Conservation (phyloP, 2,329 filamentous ascomycete genomes). For the Sarocladium kiliense region DNA sequence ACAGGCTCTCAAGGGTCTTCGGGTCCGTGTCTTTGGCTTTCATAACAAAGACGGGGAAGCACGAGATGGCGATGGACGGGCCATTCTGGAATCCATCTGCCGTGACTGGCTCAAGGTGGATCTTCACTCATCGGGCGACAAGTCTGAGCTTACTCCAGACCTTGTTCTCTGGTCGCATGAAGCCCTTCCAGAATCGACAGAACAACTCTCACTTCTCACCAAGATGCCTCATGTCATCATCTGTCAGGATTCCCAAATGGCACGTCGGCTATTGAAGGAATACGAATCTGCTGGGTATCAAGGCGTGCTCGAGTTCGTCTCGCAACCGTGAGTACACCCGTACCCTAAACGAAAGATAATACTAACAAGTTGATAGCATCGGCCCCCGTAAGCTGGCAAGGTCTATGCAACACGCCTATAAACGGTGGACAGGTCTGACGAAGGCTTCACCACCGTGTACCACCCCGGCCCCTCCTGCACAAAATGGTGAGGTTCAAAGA, state of each 20-base stretch:
- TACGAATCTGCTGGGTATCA: slow-evolving; percentile 15
- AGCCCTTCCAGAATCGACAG: slow-evolving; percentile 10
- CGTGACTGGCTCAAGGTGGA: slow-evolving; percentile 27
- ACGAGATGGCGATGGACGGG: slow-evolving; percentile 13
- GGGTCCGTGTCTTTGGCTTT: slow-evolving; percentile 22
- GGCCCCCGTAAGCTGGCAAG: slow-evolving; percentile 32
- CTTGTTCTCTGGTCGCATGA: slow-evolving; percentile 20
- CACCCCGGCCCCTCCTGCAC: not conserved
- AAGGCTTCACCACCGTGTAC: not conserved
- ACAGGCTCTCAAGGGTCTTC: slow-evolving; percentile 23
- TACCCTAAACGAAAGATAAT: not conserved
- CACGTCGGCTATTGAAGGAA: slow-evolving; percentile 18
- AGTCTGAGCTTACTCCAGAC: slow-evolving; percentile 16
- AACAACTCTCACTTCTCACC: slow-evolving; percentile 5
- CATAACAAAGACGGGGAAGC: slow-evolving; percentile 7
- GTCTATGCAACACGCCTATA: slow-evolving; percentile 19
- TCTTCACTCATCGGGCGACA: slow-evolving; percentile 15
- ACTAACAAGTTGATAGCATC: slow-evolving; percentile 17
- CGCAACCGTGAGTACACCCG: slow-evolving; percentile 27
- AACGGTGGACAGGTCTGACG: slow-evolving; percentile 16
- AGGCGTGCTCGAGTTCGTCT: slow-evolving; percentile 29
- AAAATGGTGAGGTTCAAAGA: not conserved
- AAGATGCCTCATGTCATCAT: slow-evolving; percentile 24
- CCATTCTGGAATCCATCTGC: slow-evolving; percentile 21
- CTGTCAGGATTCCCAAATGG: slow-evolving; percentile 25